phyloP scores from a whole-genome alignment of 768 basidiomycete genomes.

The Lepiota venenata region DNA sequence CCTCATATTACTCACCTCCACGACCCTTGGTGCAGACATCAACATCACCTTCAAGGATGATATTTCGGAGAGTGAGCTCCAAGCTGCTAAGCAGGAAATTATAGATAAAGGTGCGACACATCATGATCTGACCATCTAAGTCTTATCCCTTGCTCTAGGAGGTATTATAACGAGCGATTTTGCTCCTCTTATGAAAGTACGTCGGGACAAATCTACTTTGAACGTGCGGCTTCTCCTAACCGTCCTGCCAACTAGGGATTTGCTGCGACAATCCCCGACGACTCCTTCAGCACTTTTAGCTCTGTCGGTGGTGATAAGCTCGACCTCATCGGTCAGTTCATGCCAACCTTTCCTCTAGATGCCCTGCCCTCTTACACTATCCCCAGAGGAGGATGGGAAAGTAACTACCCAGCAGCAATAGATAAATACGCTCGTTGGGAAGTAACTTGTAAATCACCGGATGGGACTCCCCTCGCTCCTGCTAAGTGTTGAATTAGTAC shows the following conservation, averaged over 20 bases:
- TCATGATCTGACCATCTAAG: not conserved
- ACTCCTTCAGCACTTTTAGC: not conserved
- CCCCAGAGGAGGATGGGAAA: not conserved
- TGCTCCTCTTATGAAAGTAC: constrained; percentile 2
- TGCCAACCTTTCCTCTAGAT: not conserved
- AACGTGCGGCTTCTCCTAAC: not conserved
- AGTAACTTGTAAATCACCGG: no score
- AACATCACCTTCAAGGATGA: constrained; percentile 2
- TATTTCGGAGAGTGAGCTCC: not conserved
- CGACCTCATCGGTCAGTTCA: not conserved
- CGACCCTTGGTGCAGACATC: not conserved
- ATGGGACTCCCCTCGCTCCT: no score
- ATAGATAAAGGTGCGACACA: not conserved
- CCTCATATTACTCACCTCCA: not conserved
- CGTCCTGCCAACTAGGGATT: not conserved
- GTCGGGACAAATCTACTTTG: not conserved
- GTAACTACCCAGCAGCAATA: not conserved
- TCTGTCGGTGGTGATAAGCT: not conserved
- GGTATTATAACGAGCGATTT: not conserved
- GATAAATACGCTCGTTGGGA: no score
- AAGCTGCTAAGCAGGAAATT: not conserved
- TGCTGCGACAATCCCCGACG: not conserved
- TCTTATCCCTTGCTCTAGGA: not conserved
- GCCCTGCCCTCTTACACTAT: not conserved
- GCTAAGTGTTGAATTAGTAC: no score